Percentiles rank a stretch among this genome's conserved stretches.
phyloP scores from a whole-genome alignment of 306 rosid genomes.

The Myrica gale region DNA sequence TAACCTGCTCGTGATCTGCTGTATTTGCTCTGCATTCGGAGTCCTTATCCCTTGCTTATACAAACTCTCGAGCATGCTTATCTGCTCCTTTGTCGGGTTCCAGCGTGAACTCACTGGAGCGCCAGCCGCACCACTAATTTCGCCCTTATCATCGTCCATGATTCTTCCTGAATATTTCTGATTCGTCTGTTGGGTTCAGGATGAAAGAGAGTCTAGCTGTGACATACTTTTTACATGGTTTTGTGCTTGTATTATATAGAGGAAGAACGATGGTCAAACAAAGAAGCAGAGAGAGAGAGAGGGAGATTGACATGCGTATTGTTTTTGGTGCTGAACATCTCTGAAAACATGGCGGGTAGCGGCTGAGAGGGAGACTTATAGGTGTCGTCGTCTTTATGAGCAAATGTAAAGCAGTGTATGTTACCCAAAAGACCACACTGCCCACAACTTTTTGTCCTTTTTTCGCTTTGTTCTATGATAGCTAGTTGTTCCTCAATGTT shows the following conservation, averaged over 20 bases:
- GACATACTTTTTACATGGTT: constrained; percentile 32
- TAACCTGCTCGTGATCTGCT: constrained; percentile 63
- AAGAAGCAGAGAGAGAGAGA: constrained; percentile 4
- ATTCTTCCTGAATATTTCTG: too few relatives aligned
- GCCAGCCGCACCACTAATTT: neutral
- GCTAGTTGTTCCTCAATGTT: constrained; percentile 37
- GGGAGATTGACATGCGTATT: constrained; percentile 85
- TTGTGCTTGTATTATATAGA: constrained; percentile 42
- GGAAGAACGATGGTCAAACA: constrained; percentile 36
- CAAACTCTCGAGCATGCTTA: constrained; percentile 62
- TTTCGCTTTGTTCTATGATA: constrained; percentile 25
- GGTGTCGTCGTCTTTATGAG: constrained; percentile 34
- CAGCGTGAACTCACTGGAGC: constrained; percentile 52
- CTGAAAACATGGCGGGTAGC: constrained; percentile 93
- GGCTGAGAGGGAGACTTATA: constrained; percentile 36
- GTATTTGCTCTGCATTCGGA: constrained; percentile 80
- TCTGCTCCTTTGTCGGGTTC: constrained; percentile 94
- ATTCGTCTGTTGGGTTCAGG: neutral
- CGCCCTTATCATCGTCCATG: constrained; percentile 30
- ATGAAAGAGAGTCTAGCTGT: neutral
- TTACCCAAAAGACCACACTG: constrained; percentile 29
- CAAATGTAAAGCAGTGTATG: constrained; percentile 22
- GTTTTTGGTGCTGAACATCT: constrained; percentile 80
- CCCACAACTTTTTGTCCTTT: constrained; percentile 16
- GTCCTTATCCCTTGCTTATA: constrained; percentile 82